Evolutionary conservation across 306 rosid genomes (phyloP).

Genomic region (Erythrophleum fordii): DNA sequence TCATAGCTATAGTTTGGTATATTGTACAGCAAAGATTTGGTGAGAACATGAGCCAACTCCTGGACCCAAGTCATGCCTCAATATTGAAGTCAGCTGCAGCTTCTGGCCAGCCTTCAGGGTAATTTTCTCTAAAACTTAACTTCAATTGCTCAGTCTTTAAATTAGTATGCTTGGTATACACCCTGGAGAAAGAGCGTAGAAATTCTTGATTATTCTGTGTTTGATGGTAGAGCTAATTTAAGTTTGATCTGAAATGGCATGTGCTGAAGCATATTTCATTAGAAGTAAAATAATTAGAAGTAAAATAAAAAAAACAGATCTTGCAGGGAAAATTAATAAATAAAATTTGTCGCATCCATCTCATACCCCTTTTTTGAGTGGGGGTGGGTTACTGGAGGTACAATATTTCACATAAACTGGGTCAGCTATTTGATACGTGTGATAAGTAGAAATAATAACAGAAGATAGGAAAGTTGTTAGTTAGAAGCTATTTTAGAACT

Average conservation of each 20-base stretch:
- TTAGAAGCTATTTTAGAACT: too few relatives aligned
- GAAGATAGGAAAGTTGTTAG: too few relatives aligned
- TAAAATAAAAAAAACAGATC: neutral
- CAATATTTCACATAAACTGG: neutral
- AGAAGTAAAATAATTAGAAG: too few relatives aligned
- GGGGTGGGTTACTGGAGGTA: neutral
- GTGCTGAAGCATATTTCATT: slow-evolving; percentile 10
- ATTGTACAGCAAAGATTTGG: slow-evolving; percentile 83
- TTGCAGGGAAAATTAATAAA: neutral
- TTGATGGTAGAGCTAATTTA: slow-evolving; percentile 7
- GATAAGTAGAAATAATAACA: too few relatives aligned
- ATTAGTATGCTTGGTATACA: neutral
- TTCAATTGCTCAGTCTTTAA: slow-evolving; percentile 21
- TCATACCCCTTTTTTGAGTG: too few relatives aligned
- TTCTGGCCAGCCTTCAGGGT: slow-evolving; percentile 96
- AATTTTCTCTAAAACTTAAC: slow-evolving; percentile 20
- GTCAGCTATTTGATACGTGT: neutral
- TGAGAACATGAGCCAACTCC: slow-evolving; percentile 87
- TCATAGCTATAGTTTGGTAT: slow-evolving; percentile 40
- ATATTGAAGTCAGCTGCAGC: slow-evolving; percentile 88
- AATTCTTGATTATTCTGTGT: slow-evolving; percentile 10
- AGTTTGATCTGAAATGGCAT: slow-evolving; percentile 22
- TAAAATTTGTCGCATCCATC: neutral
- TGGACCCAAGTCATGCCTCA: slow-evolving; percentile 87
- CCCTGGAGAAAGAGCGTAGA: slow-evolving; percentile 8